phyloP scores from a whole-genome alignment of 208 protist genomes.

The Acanthamoeba royreba region DNA sequence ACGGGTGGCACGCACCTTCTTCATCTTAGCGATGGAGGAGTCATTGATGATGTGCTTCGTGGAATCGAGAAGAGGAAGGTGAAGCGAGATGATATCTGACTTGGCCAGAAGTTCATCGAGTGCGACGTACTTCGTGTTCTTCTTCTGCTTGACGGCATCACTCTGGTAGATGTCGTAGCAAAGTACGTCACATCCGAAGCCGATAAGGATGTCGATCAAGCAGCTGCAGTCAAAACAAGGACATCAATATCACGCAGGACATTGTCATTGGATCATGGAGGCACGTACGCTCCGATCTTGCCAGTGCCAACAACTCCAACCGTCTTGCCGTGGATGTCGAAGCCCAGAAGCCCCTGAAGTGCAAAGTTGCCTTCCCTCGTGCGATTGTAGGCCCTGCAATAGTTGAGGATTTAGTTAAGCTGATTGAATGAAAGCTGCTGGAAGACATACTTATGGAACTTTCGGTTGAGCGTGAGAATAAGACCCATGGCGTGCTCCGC shows the following conservation, averaged over 20 bases:
- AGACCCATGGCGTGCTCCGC: slow-evolving; percentile 77
- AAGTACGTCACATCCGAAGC: slow-evolving; percentile 71
- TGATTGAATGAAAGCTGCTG: background rate
- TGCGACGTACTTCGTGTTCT: slow-evolving; percentile 50
- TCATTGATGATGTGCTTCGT: slow-evolving; percentile 80
- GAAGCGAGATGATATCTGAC: slow-evolving; percentile 81
- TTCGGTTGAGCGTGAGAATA: slow-evolving; percentile 74
- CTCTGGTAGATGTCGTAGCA: slow-evolving; percentile 73
- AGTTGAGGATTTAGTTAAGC: background rate
- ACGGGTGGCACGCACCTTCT: slow-evolving; percentile 51
- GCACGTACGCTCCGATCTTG: slow-evolving; percentile 76
- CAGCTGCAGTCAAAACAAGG: background rate
- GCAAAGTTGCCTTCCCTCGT: slow-evolving; percentile 74
- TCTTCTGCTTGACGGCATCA: slow-evolving; percentile 36
- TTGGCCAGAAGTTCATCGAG: slow-evolving; percentile 73
- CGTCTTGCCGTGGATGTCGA: slow-evolving; percentile 77
- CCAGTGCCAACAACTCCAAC: slow-evolving; percentile 82
- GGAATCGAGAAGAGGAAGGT: slow-evolving; percentile 67
- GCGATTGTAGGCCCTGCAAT: slow-evolving; percentile 58
- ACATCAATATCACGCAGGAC: background rate
- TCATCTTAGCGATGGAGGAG: slow-evolving; percentile 74
- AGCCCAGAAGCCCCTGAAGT: slow-evolving; percentile 75
- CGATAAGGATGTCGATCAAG: slow-evolving; percentile 65
- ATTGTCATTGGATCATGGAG: slow-evolving; percentile 37
- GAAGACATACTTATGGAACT: slow-evolving; percentile 52